Percentiles rank a stretch among this genome's conserved stretches.
phyloP scores from a whole-genome alignment of 2,329 filamentous ascomycete genomes.

The Xylariaceae sp. region DNA sequence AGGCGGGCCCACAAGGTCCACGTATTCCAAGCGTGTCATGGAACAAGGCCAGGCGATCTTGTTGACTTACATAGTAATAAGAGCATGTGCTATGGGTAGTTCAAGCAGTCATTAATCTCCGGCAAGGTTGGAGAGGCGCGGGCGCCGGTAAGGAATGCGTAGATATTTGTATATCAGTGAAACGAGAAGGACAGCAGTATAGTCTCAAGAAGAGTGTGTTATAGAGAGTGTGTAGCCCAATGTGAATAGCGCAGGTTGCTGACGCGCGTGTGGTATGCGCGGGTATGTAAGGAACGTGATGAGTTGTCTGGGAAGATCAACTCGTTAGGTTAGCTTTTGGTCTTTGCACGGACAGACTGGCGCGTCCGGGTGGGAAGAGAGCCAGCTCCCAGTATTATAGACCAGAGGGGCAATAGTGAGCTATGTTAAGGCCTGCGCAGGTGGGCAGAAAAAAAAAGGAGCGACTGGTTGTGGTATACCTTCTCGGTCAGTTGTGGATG shows the following conservation, averaged over 20 bases:
- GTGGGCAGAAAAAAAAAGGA: constrained; percentile 41
- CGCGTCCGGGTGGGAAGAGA: constrained; percentile 43
- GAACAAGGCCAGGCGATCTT: constrained; percentile 28
- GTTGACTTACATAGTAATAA: constrained; percentile 36
- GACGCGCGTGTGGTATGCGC: constrained; percentile 7
- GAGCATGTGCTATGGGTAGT: constrained; percentile 29
- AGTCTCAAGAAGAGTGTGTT: constrained; percentile 33
- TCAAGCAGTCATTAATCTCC: constrained; percentile 25
- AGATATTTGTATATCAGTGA: constrained; percentile 21
- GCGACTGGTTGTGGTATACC: constrained; percentile 40
- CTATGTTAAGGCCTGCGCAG: constrained; percentile 27
- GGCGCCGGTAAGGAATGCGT: constrained; percentile 32
- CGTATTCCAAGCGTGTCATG: constrained; percentile 33
- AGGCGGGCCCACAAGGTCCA: constrained; percentile 25
- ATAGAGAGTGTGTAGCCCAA: constrained; percentile 28
- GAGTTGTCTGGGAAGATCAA: constrained; percentile 38
- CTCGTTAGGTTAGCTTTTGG: constrained; percentile 35
- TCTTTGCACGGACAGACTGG: constrained; percentile 32
- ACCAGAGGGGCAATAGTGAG: constrained; percentile 38
- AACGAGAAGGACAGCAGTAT: constrained; percentile 33
- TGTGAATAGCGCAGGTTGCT: constrained; percentile 10
- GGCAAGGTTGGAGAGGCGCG: constrained; percentile 20
- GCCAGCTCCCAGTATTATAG: constrained; percentile 51
- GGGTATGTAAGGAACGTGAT: constrained; percentile 35
- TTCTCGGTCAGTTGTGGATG: constrained; percentile 30